Base-by-base conservation (phyloP, 2,329 filamentous ascomycete genomes). In the Seiridium cupressi region DNA sequence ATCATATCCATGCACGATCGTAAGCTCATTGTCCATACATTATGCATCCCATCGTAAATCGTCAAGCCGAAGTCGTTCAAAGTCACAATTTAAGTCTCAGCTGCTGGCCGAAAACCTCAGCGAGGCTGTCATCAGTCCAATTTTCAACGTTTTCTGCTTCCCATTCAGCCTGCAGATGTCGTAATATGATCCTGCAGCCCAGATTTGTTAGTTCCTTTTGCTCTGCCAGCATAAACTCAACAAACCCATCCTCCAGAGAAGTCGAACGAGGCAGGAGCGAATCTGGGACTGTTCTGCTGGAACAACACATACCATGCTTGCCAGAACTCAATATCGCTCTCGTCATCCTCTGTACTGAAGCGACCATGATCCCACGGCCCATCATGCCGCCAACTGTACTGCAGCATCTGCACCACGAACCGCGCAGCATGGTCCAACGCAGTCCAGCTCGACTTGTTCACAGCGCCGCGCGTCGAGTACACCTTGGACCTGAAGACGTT, bases 81-180 rank as follows among this genome's bases (percentile, higher is more conserved):
- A 55, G 26, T 31, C 44, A 44, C 13, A 26, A n/a, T 8, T 38
- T n/a, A 44, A 38, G 48, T 42, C 18, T 26, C 18, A 26, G 18
- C 18, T 26, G 18, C 18, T 57, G 42, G n/a, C 42, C 26, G 36
- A 57, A 57, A 5, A 57, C 36, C 10, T 55, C 49, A 8, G 48
- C 49, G 3, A 47, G 42, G 4, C 46, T 42, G 10, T 54, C 57
- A 26, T 44, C 58, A 35, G 38, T 44, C 26, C 60, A 47, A 4
- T 58, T 42, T 8, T 58, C 55, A 13, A 61, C 36, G 31, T 61
- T 61, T 31, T 36, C 60, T 11, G 60, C 60, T 57, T 71, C 68
- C 70, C 70, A 72, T 31, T 72, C 69, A 0, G 61, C 64, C 60
- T 71, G 70, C 34, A 71, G 51, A 42, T 70, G 71, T 26, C 63